These are phyloP conservation scores for Suillus lakei DNA, from an alignment of 768 basidiomycete species.

Conservation along the genomic window DNA sequence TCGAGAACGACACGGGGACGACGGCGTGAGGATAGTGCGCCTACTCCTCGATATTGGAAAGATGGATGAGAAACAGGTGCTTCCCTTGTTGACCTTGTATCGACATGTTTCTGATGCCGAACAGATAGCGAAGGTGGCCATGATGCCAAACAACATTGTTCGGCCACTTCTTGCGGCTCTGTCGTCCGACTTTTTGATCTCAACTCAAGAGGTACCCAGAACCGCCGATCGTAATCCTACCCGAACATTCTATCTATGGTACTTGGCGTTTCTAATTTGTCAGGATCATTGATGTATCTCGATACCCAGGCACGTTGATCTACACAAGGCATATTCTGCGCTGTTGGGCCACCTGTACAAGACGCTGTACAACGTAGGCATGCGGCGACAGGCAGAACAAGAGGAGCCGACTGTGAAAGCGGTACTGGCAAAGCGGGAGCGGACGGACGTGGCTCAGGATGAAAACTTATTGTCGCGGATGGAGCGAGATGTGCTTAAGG, in stretches of 20 bases:
- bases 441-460: constrained; percentile 84
- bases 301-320: constrained; percentile 81
- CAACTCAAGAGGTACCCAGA: constrained; percentile 92
- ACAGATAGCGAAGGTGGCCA: constrained; percentile 90
- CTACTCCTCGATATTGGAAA: constrained; percentile 83
- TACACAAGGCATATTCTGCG: constrained; percentile 78
- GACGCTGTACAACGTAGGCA: constrained; percentile 84
- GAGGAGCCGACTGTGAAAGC: constrained; percentile 67
- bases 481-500: constrained; percentile 75
- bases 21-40: constrained; percentile 82
- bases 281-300: constrained; percentile 9
- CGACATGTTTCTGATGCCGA: constrained; percentile 5
- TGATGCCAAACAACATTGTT: constrained; percentile 90
- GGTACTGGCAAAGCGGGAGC: constrained; percentile 79
- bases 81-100: constrained; percentile 20
- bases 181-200: constrained; percentile 81
- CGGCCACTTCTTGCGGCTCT: constrained; percentile 81
- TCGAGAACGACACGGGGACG: constrained; percentile 81
- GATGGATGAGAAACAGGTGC: constrained; percentile 92
- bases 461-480: constrained; percentile 68
- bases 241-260: constrained; percentile 94
- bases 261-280: constrained; percentile 17
- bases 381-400: constrained; percentile 73
- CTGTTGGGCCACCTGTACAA: constrained; percentile 85
- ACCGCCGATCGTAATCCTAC: constrained; percentile 89